Base-by-base conservation (phyloP, 768 basidiomycete genomes). In the Krasilnikovozyma curviuscula region DNA sequence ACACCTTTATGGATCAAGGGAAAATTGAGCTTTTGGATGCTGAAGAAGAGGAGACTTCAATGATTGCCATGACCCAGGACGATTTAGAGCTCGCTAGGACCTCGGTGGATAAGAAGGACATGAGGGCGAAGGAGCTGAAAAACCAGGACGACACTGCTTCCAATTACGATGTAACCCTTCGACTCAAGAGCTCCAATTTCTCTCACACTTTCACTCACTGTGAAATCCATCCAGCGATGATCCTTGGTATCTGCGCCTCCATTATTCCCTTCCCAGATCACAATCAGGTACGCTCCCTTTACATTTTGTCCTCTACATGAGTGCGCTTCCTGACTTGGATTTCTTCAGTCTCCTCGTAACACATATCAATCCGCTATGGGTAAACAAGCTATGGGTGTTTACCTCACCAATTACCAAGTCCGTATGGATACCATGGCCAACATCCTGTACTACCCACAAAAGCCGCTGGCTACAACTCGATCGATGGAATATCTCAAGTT, bases 371-470 rank as follows among this genome's bases (percentile, higher is more conserved):
- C 91, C 38, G 91, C 91, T 44, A 98, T 98, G 91, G 93, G 93
- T 57, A 98, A 98, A 69, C 91, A 98, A 76, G 91, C 91, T 10
- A 98, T 98, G 91, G 91, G 93, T 43, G 86, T 97, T 56, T 93
- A 83, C 67, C 73, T 97, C 30, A 97, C 91, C 30, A 98, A 97
- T 66, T 98, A 91, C 73, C 75, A 93, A 56, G 81, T 95, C 56
- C 85, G 91, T 18, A 91, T 97, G 86, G 91, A 98, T 65, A 98
- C 93, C 9, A 97, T 97, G 91, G 86, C 91, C 56, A 98, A 98
- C 61, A 93, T 98, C 54, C 73, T 98, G 38, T 98, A 93, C 66
- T 98, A 98, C 63, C 91, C 91, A 24, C 91, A 98, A 69, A 98
- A 98, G 63, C 93, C 91, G 29, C 79, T 97, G 39, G 91, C 91